phyloP scores from a whole-genome alignment of 108 stramenopile genomes.

The Skeletonema costatum region DNA sequence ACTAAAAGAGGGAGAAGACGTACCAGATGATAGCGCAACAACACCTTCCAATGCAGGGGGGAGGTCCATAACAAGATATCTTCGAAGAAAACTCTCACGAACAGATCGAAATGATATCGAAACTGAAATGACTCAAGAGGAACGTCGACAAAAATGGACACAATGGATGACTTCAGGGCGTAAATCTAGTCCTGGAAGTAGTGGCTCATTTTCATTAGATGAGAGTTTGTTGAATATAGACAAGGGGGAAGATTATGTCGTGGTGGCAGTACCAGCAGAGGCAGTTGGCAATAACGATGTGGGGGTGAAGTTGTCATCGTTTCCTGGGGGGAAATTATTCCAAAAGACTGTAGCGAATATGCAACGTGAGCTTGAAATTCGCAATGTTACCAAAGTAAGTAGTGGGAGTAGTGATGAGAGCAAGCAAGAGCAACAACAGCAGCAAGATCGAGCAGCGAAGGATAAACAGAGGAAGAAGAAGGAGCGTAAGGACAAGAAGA shows the following conservation, averaged over 20 bases:
- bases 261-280: constrained; percentile 2
- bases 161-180: constrained; percentile 49
- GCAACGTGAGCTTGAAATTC: neutral
- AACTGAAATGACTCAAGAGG: constrained; percentile 1
- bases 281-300: neutral
- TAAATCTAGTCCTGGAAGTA: constrained; percentile 13
- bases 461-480: neutral
- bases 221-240: neutral
- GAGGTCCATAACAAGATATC: neutral
- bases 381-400: neutral
- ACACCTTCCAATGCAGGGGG: neutral
- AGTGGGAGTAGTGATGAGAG: neutral
- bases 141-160: constrained; percentile 20
- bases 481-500: neutral
- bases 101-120: neutral
- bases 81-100: neutral
- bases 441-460: neutral
- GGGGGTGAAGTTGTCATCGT: neutral
- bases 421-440: neutral
- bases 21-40: neutral
- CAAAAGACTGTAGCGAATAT: constrained; percentile 3
- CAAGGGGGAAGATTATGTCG: constrained; percentile 9
- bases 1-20: neutral
- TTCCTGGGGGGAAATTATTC: constrained; percentile 7
- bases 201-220: neutral